Conservation (phyloP, 352 stramenopile genomes). For the Globisporangium canariense region DNA sequence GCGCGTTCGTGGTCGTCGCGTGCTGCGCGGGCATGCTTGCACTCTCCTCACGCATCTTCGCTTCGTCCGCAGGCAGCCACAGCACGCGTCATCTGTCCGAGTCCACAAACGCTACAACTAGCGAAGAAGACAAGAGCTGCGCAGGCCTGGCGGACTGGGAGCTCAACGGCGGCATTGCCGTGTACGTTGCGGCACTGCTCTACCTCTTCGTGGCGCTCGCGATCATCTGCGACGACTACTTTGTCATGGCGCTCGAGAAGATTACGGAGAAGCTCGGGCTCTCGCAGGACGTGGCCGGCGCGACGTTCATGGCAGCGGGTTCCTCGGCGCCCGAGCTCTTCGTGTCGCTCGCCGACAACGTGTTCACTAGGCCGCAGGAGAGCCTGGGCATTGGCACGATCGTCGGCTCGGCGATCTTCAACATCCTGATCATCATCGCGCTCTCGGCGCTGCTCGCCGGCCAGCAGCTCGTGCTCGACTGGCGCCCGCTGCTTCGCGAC, state of each 20-base stretch:
- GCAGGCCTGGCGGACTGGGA: conserved; percentile 41
- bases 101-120: conserved; percentile 7
- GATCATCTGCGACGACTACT: conserved; percentile 89
- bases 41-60: background rate
- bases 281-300: conserved; percentile 73
- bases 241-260: conserved; percentile 75
- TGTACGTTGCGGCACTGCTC: conserved; percentile 61
- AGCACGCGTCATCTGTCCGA: conserved; percentile 15
- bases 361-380: conserved; percentile 60
- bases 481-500: conserved; percentile 76
- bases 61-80: background rate
- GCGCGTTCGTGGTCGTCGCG: conserved; percentile 19
- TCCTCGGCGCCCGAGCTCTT: conserved; percentile 83
- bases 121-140: conserved; percentile 29
- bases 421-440: conserved; percentile 85
- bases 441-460: conserved; percentile 65
- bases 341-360: conserved; percentile 73
- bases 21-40: conserved; percentile 19
- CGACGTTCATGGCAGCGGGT: conserved; percentile 82
- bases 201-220: conserved; percentile 85
- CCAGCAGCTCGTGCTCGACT: conserved; percentile 67
- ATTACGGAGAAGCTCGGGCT: conserved; percentile 62
- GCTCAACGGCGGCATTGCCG: conserved; percentile 45
- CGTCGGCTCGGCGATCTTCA: conserved; percentile 87
- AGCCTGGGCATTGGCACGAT: conserved; percentile 78